These are phyloP conservation scores for Alternaria sp. DNA, from an alignment of 2,329 filamentous ascomycete species.

Conservation along the genomic window DNA sequence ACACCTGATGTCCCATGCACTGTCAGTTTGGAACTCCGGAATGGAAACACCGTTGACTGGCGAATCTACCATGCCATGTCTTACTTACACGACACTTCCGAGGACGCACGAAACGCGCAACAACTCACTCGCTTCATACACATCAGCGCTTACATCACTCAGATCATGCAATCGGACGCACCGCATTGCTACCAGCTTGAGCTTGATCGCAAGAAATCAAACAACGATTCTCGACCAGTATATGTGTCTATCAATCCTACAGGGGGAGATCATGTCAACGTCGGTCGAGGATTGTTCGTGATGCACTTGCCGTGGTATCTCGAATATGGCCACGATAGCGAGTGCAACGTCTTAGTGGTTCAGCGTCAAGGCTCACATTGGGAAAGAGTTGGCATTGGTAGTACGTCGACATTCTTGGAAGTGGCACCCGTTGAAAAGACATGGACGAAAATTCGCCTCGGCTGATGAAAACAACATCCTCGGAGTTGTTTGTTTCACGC, in stretches of 20 bases:
- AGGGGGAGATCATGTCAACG: neutral
- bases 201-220: neutral
- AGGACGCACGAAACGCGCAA: neutral
- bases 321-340: neutral
- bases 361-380: neutral
- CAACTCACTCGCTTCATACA: neutral
- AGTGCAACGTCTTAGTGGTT: neutral
- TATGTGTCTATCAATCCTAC: neutral
- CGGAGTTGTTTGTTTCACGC: no score
- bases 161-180: neutral
- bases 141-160: neutral
- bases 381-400: neutral
- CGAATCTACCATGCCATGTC: neutral
- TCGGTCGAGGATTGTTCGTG: neutral
- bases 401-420: no score
- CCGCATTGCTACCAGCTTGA: neutral
- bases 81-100: neutral
- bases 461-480: no score
- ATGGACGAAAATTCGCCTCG: no score
- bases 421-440: no score
- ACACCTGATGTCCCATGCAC: neutral
- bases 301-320: neutral
- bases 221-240: neutral
- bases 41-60: neutral
- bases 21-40: neutral